Evolutionary conservation across 768 basidiomycete genomes (phyloP), one percentile per base, ranked within the genome.

Genomic region (Pisolithus albus): DNA sequence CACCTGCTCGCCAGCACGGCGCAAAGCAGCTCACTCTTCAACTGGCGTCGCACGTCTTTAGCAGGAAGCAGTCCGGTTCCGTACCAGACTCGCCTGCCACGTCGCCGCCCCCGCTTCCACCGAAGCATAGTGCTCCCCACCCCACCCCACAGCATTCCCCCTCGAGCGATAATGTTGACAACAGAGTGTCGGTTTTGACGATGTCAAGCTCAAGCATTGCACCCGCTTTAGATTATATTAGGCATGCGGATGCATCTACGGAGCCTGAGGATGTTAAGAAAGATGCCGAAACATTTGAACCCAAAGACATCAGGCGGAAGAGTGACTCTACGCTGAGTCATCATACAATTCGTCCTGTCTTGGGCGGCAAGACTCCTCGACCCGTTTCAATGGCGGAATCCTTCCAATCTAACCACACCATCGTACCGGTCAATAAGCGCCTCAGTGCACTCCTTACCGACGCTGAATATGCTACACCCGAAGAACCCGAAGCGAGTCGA

Each of bases 261-360:
- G 65, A 63, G 16, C 58, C 54, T 53, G 64, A 61, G 56, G 63
- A 53, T 32, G 61, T 60, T 42, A 56, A 54, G 58, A 72, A 59
- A 46, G 68, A 70, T 26, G 51, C 57, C 24, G 69, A 67, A 42
- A 58, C 69, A 62, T 59, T 53, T 40, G 75, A 78, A 43, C 64
- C 64, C 60, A 89, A 84, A 70, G 88, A 90, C 56, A 73, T 75
- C 30, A 86, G 87, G 84, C 72, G 88, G 60, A 87, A 86, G 69
- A 88, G 87, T 58, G 88, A 91, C 66, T 83, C 88, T 6, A 88
- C 86, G n/a, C 80, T 84, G 62, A 84, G 86, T 60, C 82, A 84
- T 61, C 78, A 79, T 55, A 89, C 87, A 18, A 79, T 87, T 51
- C 78, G 86, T 28, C 79, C 82, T 34, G 62, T 66, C 15, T 72